Conservation (phyloP, 2,329 filamentous ascomycete genomes). For the Diaporthe helianthi region DNA sequence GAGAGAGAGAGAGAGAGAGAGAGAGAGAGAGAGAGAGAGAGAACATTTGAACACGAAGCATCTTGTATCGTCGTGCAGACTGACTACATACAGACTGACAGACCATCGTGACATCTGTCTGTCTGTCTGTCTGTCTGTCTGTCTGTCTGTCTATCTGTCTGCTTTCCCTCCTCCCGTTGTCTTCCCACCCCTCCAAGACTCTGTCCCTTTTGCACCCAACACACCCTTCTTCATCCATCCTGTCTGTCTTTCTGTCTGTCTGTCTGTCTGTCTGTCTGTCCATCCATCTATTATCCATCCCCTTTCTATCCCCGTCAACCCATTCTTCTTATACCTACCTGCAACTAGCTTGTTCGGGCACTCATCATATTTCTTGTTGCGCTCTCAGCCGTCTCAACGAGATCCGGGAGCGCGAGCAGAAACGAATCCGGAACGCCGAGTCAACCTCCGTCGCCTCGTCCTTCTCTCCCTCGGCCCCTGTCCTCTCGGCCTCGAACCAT, state of each 20-base stretch:
- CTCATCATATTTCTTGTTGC: conserved; percentile 13
- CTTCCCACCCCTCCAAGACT: background rate
- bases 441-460: conserved; percentile 2
- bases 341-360: background rate
- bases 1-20: background rate
- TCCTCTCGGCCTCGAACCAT: conserved; percentile 9
- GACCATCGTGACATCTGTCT: conserved; percentile 2
- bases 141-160: too few species aligned
- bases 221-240: background rate
- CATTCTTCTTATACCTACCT: background rate
- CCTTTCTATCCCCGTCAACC: background rate
- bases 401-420: conserved; percentile 30
- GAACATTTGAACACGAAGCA: background rate
- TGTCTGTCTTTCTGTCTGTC: background rate
- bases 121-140: too few species aligned
- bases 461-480: conserved; percentile 14
- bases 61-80: too few species aligned
- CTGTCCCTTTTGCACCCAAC: background rate
- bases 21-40: background rate
- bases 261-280: background rate
- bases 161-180: too few species aligned
- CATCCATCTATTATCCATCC: background rate
- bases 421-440: conserved; percentile 20
- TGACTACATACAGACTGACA: background rate
- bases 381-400: conserved; percentile 26